These are phyloP conservation scores for Microsporum ferrugineum DNA, from an alignment of 2,329 filamentous ascomycete genomes.

Conservation along the genomic window DNA sequence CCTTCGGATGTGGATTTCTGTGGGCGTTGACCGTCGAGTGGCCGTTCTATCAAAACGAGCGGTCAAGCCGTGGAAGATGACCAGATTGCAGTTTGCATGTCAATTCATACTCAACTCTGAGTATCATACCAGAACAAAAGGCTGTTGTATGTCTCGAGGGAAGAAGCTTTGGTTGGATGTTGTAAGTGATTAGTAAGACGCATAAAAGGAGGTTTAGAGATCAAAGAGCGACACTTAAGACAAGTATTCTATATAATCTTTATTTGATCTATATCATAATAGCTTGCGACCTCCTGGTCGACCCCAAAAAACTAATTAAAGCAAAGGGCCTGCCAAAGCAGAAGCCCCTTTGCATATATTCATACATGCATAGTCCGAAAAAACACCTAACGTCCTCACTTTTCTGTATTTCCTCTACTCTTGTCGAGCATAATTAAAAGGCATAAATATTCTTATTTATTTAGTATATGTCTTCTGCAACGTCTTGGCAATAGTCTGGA, in stretches of 20 bases:
- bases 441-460: constrained; percentile 22
- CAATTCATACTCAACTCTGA: too few species aligned
- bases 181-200: not conserved
- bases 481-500: constrained; percentile 59
- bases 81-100: too few species aligned
- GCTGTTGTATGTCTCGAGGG: not conserved
- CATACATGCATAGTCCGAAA: constrained; percentile 1
- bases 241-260: constrained; percentile 1
- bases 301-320: not conserved
- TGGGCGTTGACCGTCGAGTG: too few species aligned
- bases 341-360: constrained; percentile 4
- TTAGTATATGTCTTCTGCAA: constrained; percentile 58
- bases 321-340: not conserved
- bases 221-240: not conserved
- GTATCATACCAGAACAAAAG: too few species aligned
- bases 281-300: not conserved
- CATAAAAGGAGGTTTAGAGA: not conserved
- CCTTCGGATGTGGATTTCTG: too few species aligned
- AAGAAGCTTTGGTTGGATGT: not conserved
- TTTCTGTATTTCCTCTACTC: not conserved
- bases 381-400: constrained; percentile 4
- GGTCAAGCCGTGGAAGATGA: not conserved
- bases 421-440: not conserved
- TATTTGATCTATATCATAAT: constrained; percentile 1
- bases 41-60: too few species aligned